Conservation (phyloP, 106 monocot species). For the Dendrobium catenatum region DNA sequence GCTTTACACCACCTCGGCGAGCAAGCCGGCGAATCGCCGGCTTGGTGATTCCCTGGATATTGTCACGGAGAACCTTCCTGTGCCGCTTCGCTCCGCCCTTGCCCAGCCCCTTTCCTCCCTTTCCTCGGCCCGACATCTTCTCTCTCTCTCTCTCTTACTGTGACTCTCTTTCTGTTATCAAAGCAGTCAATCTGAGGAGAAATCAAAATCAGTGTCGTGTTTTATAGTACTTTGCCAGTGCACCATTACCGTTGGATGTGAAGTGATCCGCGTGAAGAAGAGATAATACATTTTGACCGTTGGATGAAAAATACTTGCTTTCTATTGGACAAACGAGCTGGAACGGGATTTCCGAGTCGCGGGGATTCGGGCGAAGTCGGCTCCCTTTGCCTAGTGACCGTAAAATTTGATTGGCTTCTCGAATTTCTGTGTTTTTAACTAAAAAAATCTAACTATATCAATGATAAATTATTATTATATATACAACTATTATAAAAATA, state of each 20-base stretch:
- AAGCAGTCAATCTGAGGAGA: background rate
- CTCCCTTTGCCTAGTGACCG: too few relatives aligned
- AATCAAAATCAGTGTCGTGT: background rate
- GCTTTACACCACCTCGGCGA: conserved; percentile 46
- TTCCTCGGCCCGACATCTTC: conserved; percentile 35
- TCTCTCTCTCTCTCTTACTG: background rate
- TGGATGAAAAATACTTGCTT: background rate
- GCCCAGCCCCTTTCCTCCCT: conserved; percentile 47
- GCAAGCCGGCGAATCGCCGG: conserved; percentile 52
- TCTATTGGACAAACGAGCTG: background rate
- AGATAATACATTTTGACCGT: background rate
- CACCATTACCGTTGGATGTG: background rate
- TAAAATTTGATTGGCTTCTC: too few relatives aligned
- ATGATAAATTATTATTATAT: too few relatives aligned
- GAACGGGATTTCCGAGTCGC: background rate
- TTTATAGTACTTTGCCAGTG: background rate
- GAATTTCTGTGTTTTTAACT: too few relatives aligned
- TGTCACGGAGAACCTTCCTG: conserved; percentile 54
- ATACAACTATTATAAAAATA: too few relatives aligned
- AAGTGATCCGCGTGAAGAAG: background rate
- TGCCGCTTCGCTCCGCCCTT: conserved; percentile 48
- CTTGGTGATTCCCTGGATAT: conserved; percentile 66
- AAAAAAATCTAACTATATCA: too few relatives aligned
- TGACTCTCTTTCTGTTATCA: background rate
- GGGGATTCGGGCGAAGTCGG: too few relatives aligned